These are phyloP conservation scores for Vigna trinervia DNA, from an alignment of 306 rosid species.

Conservation along the genomic window DNA sequence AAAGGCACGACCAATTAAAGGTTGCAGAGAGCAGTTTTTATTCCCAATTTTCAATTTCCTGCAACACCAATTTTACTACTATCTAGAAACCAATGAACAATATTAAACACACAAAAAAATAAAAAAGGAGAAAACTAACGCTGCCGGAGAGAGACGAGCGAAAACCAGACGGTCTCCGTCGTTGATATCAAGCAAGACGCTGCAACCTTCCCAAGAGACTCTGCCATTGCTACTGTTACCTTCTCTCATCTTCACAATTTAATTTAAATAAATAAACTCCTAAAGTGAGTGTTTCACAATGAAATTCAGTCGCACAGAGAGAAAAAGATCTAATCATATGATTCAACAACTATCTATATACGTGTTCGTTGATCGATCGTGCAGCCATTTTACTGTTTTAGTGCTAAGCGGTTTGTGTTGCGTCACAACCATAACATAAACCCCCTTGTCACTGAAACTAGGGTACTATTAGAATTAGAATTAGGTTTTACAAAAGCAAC, in stretches of 20 bases:
- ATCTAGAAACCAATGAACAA: background rate
- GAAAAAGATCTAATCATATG: background rate
- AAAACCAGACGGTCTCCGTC: constrained; percentile 93
- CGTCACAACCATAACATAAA: background rate
- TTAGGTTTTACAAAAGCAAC: background rate
- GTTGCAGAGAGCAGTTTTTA: constrained; percentile 73
- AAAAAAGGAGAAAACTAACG: constrained; percentile 53
- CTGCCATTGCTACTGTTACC: constrained; percentile 33
- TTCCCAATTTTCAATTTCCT: constrained; percentile 91
- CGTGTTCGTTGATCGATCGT: background rate
- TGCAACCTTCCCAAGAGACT: constrained; percentile 87
- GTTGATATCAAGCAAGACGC: constrained; percentile 91
- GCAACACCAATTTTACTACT: background rate
- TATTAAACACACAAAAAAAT: background rate
- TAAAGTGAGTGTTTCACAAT: background rate
- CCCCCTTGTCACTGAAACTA: background rate
- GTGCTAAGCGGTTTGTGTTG: background rate
- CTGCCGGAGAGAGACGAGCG: constrained; percentile 81
- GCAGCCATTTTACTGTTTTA: background rate
- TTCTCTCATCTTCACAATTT: constrained; percentile 7
- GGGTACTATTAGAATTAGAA: background rate
- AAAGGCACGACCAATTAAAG: constrained; percentile 74
- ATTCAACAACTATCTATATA: background rate
- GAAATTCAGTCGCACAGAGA: background rate
- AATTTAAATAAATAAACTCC: too few relatives aligned